Percentiles rank a stretch among this genome's conserved stretches.
phyloP scores from a whole-genome alignment of 768 basidiomycete species.

The Piloderma croceum region DNA sequence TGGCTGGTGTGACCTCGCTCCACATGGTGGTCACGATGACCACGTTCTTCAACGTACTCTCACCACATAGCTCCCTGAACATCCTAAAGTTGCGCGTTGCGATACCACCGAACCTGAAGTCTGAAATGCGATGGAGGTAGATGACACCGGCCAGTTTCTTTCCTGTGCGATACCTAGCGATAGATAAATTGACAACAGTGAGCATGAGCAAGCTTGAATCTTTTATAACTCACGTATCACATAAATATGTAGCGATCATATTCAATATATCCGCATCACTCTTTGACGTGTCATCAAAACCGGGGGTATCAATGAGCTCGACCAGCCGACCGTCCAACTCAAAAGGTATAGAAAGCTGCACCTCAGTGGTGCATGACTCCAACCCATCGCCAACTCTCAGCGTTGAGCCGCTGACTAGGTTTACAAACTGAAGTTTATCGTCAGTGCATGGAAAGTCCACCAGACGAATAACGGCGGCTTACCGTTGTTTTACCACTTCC shows the following conservation, averaged over 20 bases:
- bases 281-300: slow-evolving; percentile 22
- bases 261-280: slow-evolving; percentile 33
- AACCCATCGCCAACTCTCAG: slow-evolving; percentile 5
- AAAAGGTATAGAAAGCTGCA: slow-evolving; percentile 1
- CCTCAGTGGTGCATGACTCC: slow-evolving; percentile 4
- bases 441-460: not conserved
- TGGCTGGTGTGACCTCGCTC: slow-evolving; percentile 27
- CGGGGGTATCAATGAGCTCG: slow-evolving; percentile 22
- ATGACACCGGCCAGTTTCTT: slow-evolving; percentile 31
- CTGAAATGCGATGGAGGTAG: slow-evolving; percentile 30
- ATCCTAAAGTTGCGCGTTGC: slow-evolving; percentile 36
- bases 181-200: not conserved
- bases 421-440: slow-evolving; percentile 6
- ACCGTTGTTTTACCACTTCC: slow-evolving; percentile 28
- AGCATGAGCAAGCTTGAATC: not conserved
- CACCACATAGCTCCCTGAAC: slow-evolving; percentile 38
- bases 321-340: slow-evolving; percentile 15
- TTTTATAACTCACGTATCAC: not conserved
- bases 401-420: slow-evolving; percentile 1
- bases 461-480: slow-evolving; percentile 1
- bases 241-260: slow-evolving; percentile 22
- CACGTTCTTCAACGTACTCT: slow-evolving; percentile 35
- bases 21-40: slow-evolving; percentile 40
- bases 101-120: slow-evolving; percentile 29
- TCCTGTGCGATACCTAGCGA: slow-evolving; percentile 17